Percentiles rank a stretch among this genome's conserved stretches.
These are phyloP conservation scores for Marchantia paleacea DNA, from an alignment of 225 moss, liverwort and hornwort genomes.

Conservation along the genomic window DNA sequence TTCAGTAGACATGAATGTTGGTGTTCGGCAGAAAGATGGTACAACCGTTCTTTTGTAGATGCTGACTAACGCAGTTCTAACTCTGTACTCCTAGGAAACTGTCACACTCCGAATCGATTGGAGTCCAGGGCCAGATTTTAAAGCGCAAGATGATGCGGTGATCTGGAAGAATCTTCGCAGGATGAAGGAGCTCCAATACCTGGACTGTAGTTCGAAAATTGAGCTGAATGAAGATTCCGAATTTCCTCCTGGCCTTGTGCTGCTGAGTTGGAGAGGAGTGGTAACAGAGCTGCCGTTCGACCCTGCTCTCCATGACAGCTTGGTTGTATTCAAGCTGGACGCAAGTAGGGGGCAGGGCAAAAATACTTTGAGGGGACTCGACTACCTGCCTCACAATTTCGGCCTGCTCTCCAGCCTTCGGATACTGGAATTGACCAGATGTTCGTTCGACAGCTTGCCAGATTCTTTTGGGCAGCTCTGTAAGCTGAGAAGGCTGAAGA, in stretches of 20 bases:
- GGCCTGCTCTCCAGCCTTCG: slow-evolving; percentile 6
- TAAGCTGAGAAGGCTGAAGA: background rate
- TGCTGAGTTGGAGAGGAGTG: background rate
- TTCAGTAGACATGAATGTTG: background rate
- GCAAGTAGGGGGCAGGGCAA: background rate
- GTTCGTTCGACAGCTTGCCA: background rate
- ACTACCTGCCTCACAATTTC: slow-evolving; percentile 7
- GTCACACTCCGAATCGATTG: slow-evolving; percentile 10
- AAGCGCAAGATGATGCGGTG: background rate
- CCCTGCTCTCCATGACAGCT: background rate
- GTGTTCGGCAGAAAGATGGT: background rate
- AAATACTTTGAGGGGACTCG: background rate
- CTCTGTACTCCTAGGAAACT: background rate
- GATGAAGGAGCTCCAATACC: slow-evolving; percentile 11
- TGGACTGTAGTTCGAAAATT: slow-evolving; percentile 11
- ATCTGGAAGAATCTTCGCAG: background rate
- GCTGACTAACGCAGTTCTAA: background rate
- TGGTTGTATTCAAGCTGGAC: slow-evolving; percentile 4
- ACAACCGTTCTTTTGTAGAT: background rate
- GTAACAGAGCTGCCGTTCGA: background rate
- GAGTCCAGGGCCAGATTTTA: background rate
- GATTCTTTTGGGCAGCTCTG: slow-evolving; percentile 9
- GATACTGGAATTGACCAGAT: background rate
- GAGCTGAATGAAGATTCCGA: slow-evolving; percentile 6
- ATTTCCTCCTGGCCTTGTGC: background rate